Evolutionary conservation across 2,329 filamentous ascomycete genomes (phyloP).

Genomic region (Aspergillus brasiliensis): DNA sequence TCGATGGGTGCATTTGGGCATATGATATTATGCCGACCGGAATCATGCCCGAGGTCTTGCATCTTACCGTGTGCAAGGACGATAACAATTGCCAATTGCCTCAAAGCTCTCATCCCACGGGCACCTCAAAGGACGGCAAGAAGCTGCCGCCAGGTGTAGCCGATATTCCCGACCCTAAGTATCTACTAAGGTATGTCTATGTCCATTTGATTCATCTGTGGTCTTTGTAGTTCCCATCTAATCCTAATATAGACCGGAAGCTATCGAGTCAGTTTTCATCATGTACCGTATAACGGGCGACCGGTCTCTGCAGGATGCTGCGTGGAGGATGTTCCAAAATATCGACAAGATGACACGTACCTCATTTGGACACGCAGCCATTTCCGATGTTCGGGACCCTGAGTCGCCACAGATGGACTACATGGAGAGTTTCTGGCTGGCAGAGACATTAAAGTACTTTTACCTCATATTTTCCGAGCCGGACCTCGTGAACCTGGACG

Average conservation of each 20-base stretch:
- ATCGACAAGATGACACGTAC: constrained; percentile 49
- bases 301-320: constrained; percentile 46
- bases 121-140: constrained; percentile 14
- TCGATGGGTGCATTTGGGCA: constrained; percentile 64
- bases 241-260: constrained; percentile 49
- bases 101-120: constrained; percentile 13
- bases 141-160: constrained; percentile 32
- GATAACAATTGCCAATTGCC: constrained; percentile 42
- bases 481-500: constrained; percentile 43
- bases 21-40: constrained; percentile 60
- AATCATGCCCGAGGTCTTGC: constrained; percentile 63
- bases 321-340: constrained; percentile 54
- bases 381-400: constrained; percentile 43
- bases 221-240: background rate
- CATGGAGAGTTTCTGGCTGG: constrained; percentile 52
- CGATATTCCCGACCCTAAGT: constrained; percentile 29
- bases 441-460: constrained; percentile 50
- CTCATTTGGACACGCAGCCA: constrained; percentile 46
- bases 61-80: constrained; percentile 54
- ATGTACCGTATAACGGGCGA: constrained; percentile 63
- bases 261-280: constrained; percentile 64
- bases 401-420: constrained; percentile 36
- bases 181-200: constrained; percentile 35
- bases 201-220: background rate
- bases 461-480: constrained; percentile 49